Evolutionary conservation across 2,329 filamentous ascomycete genomes (phyloP).

Genomic region (Colletotrichum australisinense): DNA sequence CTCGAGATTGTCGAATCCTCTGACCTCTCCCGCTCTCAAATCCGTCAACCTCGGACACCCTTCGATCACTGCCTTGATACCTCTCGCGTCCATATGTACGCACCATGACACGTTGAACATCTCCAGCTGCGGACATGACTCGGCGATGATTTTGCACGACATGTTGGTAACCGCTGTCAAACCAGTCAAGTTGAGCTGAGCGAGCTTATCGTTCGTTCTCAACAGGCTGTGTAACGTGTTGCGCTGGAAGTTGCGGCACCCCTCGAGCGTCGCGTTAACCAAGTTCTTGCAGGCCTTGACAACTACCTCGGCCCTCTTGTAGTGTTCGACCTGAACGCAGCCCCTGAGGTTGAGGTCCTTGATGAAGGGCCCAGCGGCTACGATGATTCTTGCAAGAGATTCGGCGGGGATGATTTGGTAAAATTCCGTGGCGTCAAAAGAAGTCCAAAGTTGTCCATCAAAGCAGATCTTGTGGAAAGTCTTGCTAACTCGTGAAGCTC

Average conservation of each 20-base stretch:
- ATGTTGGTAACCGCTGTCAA: constrained; percentile 83
- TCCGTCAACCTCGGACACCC: constrained; percentile 81
- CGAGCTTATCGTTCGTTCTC: constrained; percentile 77
- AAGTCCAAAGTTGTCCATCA: constrained; percentile 93
- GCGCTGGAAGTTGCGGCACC: constrained; percentile 85
- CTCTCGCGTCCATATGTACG: constrained; percentile 82
- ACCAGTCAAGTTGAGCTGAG: constrained; percentile 89
- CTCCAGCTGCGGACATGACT: constrained; percentile 84
- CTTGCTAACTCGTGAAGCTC: constrained; percentile 81
- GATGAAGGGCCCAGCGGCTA: constrained; percentile 87
- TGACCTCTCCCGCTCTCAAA: constrained; percentile 83
- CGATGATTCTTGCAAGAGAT: constrained; percentile 86
- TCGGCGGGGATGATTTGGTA: constrained; percentile 88
- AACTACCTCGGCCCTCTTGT: constrained; percentile 80
- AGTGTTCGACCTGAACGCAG: constrained; percentile 88
- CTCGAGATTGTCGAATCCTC: constrained; percentile 79
- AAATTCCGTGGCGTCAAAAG: constrained; percentile 85
- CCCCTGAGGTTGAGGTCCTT: constrained; percentile 91
- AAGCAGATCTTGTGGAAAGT: constrained; percentile 87
- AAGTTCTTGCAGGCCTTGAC: constrained; percentile 89
- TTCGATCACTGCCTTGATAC: constrained; percentile 78
- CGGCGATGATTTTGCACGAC: constrained; percentile 86
- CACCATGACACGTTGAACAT: constrained; percentile 94
- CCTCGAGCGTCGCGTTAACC: constrained; percentile 88
- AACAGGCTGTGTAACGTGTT: constrained; percentile 83